Base-by-base conservation (phyloP, 2,329 filamentous ascomycete genomes). In the Scedosporium dehoogii region DNA sequence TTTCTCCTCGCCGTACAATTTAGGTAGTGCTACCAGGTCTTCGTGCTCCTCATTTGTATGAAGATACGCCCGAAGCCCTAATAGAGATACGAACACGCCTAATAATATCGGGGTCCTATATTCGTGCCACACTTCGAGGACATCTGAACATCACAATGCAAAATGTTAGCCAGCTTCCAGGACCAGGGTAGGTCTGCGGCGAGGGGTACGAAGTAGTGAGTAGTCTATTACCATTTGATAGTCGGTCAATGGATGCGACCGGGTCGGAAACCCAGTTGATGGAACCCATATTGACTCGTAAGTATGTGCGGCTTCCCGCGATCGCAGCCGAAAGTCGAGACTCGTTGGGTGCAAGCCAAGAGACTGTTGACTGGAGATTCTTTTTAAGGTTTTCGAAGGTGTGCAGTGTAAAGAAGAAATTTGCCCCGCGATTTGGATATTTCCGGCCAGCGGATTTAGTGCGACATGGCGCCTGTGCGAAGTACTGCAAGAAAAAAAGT, bases 21-120 rank as follows among this genome's bases (percentile, higher is more conserved):
- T 74, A 0, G 76, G 73, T 12, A 80, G 68, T 0, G 71, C 71
- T 7, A 74, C 67, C 0, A 78, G 67, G 7, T 72, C 70, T n/a
- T 73, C 67, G 38, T 69, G 70, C 6, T 71, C 67, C 6, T 73
- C 69, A 10, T 72, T 72, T 4, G 72, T 48, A 60, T 79, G 74
- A 0, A 82, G 68, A 60, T 80, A 81, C 4, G 77, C 59, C 46
- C 79, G 74, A 25, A 78, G 64, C 4, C 72, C 68, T 5, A 76
- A 64, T 42, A 82, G 73, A 9, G 73, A 55, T 2, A 73, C 64
- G 60, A 80, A 71, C 2, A 72, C 66, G 42, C 70, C 68, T 3
- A 81, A 66, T 16, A 81, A 72, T 29, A 81, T 74, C 1, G 75
- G 72, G 16, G 77, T 76, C 23, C 80, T 76, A 64, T 80, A 73